Conservation (phyloP, 2,329 filamentous ascomycete genomes). For the Pleoardoris graminearum region DNA sequence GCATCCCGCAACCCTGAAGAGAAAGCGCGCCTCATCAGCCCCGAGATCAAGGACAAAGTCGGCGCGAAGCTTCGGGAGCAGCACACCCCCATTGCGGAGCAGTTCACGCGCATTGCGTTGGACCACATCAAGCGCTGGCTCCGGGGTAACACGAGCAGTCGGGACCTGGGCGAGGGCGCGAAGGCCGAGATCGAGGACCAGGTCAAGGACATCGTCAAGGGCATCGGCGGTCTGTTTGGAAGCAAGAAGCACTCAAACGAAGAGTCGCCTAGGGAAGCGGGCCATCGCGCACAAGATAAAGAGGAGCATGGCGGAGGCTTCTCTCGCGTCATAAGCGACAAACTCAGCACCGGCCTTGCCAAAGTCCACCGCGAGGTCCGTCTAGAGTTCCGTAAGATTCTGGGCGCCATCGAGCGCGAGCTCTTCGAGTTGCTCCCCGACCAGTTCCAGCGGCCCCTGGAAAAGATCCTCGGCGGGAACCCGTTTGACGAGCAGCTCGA, state of each 20-base stretch:
- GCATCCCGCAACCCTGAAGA: constrained; percentile 34
- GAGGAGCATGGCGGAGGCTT: constrained; percentile 27
- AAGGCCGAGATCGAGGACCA: constrained; percentile 36
- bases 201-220: constrained; percentile 33
- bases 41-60: constrained; percentile 35
- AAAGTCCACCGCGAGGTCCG: constrained; percentile 36
- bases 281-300: constrained; percentile 17
- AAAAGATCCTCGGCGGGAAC: constrained; percentile 36
- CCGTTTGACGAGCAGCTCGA: constrained; percentile 36
- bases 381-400: constrained; percentile 33
- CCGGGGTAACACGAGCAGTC: constrained; percentile 35
- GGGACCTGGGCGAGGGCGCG: constrained; percentile 34
- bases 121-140: constrained; percentile 40
- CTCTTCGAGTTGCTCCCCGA: constrained; percentile 35
- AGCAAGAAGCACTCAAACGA: constrained; percentile 25
- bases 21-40: constrained; percentile 35
- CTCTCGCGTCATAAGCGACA: constrained; percentile 34
- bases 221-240: constrained; percentile 30
- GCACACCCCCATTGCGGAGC: constrained; percentile 33
- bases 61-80: constrained; percentile 32
- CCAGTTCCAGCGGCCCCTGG: constrained; percentile 33
- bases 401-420: constrained; percentile 35
- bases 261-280: constrained; percentile 22
- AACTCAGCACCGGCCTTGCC: constrained; percentile 35
- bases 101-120: constrained; percentile 34